Evolutionary conservation across 2,329 filamentous ascomycete genomes (phyloP), one percentile per base, ranked within the genome.

Genomic region (Geosmithia flava): DNA sequence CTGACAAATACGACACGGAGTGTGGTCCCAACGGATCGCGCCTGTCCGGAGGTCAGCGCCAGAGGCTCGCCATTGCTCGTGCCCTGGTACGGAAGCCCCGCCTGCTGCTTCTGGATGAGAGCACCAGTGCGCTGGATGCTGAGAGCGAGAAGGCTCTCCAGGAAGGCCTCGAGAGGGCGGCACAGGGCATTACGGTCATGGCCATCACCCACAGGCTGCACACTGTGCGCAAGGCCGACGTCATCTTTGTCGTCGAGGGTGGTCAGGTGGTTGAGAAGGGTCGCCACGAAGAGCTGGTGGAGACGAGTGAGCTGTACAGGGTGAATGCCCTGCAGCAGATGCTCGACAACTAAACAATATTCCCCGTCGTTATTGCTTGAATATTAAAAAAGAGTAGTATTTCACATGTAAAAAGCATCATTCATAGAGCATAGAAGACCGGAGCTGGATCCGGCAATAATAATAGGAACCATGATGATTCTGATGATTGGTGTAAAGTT

Each of bases 81-180:
- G 86, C 87, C 0, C 69, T 91, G 2, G 74, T 89, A 2, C 75
- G 87, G 0, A 74, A 78, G 52, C 87, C 87, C 0, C 74, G 81
- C 44, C 71, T 94, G 1, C 64, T 94, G 17, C 75, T 95, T 40
- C 71, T 94, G 1, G 88, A 95, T 56, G 87, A 94, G 68, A 85
- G 85, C 29, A 94, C 87, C 0, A 85, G 80, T 42, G 84, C 83
- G 3, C 70, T 95, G 2, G 87, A 94, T 56, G 76, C 78, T 0
- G 81, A 82, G 56, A 83, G 77, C 46, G 83, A 87, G 46, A 68
- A 70, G 6, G 64, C 81, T 10, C 73, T 94, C 20, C 76, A 86
- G 48, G 72, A 83, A 23, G 82, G 80, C 0, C 66, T 88, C 42
- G 79, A 85, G 62, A 69, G 65, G 50, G 76, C 71, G 0, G 69